phyloP scores from a whole-genome alignment of 768 basidiomycete species.

The Psilocybe cyanescens region DNA sequence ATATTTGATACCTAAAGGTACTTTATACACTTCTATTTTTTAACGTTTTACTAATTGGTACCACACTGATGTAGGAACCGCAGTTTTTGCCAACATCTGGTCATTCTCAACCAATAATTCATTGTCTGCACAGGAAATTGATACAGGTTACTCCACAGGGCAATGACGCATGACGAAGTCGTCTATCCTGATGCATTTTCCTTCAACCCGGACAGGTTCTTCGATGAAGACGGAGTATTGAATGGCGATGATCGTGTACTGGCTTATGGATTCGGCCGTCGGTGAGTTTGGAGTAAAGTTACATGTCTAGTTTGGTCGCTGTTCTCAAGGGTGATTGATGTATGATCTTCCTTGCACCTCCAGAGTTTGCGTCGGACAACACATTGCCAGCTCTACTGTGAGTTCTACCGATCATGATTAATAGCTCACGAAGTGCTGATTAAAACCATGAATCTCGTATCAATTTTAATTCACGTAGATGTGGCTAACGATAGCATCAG shows the following conservation, averaged over 20 bases:
- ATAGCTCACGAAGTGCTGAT: no score
- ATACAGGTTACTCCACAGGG: not conserved
- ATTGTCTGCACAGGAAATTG: no score
- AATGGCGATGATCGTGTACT: constrained; percentile 21
- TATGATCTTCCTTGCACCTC: no score
- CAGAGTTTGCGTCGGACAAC: constrained; percentile 2
- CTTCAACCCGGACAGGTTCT: constrained; percentile 34
- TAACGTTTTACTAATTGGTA: not conserved
- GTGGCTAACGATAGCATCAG: no score
- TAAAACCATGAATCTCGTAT: no score
- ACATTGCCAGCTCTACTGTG: constrained; percentile 1
- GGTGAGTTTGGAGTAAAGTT: not conserved
- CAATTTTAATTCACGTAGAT: no score
- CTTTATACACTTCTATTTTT: no score
- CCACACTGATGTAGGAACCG: not conserved
- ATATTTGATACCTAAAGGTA: constrained; percentile 29
- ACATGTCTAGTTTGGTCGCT: no score
- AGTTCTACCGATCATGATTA: not conserved
- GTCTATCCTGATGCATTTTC: constrained; percentile 34
- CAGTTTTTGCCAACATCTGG: not conserved
- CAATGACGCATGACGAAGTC: constrained; percentile 31
- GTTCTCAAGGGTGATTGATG: no score
- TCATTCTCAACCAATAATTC: not conserved
- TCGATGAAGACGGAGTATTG: constrained; percentile 22
- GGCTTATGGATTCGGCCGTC: constrained; percentile 13